Conservation (phyloP, 2,329 filamentous ascomycete species). For the Aspergillus chevalieri region DNA sequence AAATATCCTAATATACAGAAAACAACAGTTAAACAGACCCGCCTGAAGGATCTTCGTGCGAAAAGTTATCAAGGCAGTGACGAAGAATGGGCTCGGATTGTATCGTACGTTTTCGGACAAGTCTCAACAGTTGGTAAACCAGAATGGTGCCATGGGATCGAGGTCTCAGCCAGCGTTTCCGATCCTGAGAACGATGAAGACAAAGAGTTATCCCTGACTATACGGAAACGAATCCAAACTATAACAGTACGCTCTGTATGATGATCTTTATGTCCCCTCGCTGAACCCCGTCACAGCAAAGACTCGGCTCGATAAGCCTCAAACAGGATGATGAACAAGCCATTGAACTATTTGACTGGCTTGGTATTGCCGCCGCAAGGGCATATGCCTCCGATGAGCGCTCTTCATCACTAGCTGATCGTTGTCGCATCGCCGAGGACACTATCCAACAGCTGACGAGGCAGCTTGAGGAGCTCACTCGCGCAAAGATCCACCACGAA, state of each 20-base stretch:
- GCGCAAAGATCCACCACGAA: slow-evolving; percentile 53
- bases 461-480: slow-evolving; percentile 54
- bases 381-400: slow-evolving; percentile 38
- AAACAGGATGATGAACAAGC: slow-evolving; percentile 49
- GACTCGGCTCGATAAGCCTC: slow-evolving; percentile 49
- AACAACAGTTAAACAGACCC: slow-evolving; percentile 31
- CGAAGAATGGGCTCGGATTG: slow-evolving; percentile 36
- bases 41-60: slow-evolving; percentile 32
- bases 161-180: slow-evolving; percentile 25
- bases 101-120: slow-evolving; percentile 32
- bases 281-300: slow-evolving; percentile 37
- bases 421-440: slow-evolving; percentile 42
- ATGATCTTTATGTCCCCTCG: background rate
- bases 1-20: slow-evolving; percentile 8
- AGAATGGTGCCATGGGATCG: slow-evolving; percentile 22
- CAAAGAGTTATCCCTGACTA: slow-evolving; percentile 34
- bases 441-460: slow-evolving; percentile 46
- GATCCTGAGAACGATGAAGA: slow-evolving; percentile 20
- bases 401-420: slow-evolving; percentile 36
- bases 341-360: slow-evolving; percentile 54
- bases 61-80: slow-evolving; percentile 40
- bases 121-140: slow-evolving; percentile 9
- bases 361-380: slow-evolving; percentile 42
- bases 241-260: slow-evolving; percentile 41
- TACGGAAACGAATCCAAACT: slow-evolving; percentile 40